Base-by-base conservation (phyloP, 768 basidiomycete genomes). In the Boletus coccyginus region DNA sequence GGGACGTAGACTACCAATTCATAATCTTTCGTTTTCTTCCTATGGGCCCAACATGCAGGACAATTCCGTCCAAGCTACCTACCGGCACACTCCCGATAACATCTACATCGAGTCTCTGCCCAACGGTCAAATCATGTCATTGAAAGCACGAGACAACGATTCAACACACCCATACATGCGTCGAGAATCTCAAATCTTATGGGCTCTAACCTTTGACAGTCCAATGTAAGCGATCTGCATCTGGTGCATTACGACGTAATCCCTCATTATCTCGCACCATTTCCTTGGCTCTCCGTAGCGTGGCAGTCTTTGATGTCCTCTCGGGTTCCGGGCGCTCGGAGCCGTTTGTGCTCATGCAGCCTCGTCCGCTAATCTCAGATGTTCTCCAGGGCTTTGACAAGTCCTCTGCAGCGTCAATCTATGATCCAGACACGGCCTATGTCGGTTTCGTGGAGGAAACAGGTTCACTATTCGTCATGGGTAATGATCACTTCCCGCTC, bases 31-130 rank as follows among this genome's bases (percentile, higher is more conserved):
- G 0, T 97, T 94, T 72, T 96, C 95, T 0, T 84, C 87, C 0
- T 98, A 98, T 70, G 92, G 94, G 0, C 94, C 96, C 7, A 95
- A 95, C 69, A 93, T 89, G 66, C 86, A 88, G 70, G 92, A 95
- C 68, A 83, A 81, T 60, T 74, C 81, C 9, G 65, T 86, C 13
- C 94, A 96, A 66, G 74, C 83, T 6, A 69, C 82, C 11, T 98
- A 96, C 75, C 80, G 78, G 8, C 85, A 80, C 38, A 88, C 91
- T 2, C 84, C 85, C 39, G 94, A 97, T 69, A 81, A 87, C 57
- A 73, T 78, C 29, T 96, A 96, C 71, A 81, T 94, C 43, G 92
- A 94, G 63, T 81, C 88, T 29, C 77, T 90, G 3, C 86, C 91
- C 10, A 87, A 84, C 35, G 94, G 94, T 31, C 82, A 87, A 59